These are phyloP conservation scores for Fusarium beomiforme DNA, from an alignment of 2,329 filamentous ascomycete species.

Conservation along the genomic window DNA sequence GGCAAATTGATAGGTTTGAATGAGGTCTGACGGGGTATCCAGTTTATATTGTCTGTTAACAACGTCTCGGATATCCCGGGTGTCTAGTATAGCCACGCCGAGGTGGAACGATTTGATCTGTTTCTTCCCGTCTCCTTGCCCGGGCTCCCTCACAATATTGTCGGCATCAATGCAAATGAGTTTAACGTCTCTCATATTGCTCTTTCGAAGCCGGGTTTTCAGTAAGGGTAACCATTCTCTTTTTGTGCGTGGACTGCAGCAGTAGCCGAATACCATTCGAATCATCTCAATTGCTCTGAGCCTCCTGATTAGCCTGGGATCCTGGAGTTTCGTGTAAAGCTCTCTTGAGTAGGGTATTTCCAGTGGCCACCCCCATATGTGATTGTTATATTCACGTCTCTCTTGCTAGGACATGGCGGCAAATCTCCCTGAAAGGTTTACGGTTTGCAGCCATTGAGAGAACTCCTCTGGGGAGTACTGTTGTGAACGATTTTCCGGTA, in stretches of 20 bases:
- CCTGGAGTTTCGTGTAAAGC: background rate
- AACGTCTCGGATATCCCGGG: background rate
- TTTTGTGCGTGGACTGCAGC: background rate
- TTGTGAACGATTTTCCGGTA: background rate
- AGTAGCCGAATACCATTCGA: conserved; percentile 3
- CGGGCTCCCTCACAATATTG: background rate
- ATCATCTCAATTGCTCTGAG: background rate
- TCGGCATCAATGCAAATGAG: conserved; percentile 17
- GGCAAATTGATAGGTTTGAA: conserved; percentile 9
- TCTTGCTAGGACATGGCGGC: background rate
- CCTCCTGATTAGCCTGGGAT: background rate
- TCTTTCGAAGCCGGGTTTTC: background rate
- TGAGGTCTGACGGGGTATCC: background rate
- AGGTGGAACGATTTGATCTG: conserved; percentile 9
- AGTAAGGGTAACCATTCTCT: background rate
- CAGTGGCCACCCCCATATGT: background rate
- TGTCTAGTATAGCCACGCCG: conserved; percentile 25
- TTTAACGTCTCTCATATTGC: conserved; percentile 10
- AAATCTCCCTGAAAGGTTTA: background rate
- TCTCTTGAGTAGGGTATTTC: conserved; percentile 11
- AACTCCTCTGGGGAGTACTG: background rate
- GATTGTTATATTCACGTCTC: background rate
- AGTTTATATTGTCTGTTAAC: background rate
- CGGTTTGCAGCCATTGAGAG: background rate
- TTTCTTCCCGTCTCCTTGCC: background rate